phyloP scores from a whole-genome alignment of 2,329 filamentous ascomycete genomes.

The Fusarium ramigenum region DNA sequence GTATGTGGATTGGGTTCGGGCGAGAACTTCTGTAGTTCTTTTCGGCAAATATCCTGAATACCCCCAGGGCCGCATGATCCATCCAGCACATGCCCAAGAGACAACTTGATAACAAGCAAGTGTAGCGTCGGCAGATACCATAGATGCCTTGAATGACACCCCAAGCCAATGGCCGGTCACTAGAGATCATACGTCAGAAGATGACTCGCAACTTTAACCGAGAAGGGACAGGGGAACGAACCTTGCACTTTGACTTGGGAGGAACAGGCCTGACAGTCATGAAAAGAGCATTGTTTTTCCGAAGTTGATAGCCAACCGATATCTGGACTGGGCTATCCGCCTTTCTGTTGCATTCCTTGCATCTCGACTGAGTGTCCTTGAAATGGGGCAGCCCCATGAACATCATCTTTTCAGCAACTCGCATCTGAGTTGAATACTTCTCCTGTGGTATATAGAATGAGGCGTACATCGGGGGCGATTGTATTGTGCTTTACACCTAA shows the following conservation, averaged over 20 bases:
- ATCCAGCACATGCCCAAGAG: not conserved
- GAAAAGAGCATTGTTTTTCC: not conserved
- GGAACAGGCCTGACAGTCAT: slow-evolving; percentile 11
- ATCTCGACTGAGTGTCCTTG: not conserved
- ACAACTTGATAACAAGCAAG: not conserved
- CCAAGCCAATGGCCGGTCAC: not conserved
- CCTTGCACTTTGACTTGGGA: slow-evolving; percentile 4
- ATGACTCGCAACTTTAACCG: not conserved
- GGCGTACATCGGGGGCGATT: not conserved
- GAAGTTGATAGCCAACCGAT: slow-evolving; percentile 1
- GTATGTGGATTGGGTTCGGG: not conserved
- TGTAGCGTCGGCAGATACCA: not conserved
- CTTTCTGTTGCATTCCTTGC: slow-evolving; percentile 11
- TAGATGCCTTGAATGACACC: too few relatives aligned
- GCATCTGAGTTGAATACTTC: not conserved
- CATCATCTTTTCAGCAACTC: slow-evolving; percentile 18
- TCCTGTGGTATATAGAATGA: not conserved
- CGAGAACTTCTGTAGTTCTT: not conserved
- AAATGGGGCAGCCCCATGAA: slow-evolving; percentile 20
- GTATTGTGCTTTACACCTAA: not conserved
- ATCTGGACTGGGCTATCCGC: not conserved
- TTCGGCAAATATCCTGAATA: too few relatives aligned
- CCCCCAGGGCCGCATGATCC: not conserved
- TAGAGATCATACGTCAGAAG: not conserved
- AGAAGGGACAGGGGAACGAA: not conserved